A percentile compares a stretch with the other conserved stretches of the same genome.
Conservation (phyloP, 1,284 basidiomycete species). For the Somion occarium region DNA sequence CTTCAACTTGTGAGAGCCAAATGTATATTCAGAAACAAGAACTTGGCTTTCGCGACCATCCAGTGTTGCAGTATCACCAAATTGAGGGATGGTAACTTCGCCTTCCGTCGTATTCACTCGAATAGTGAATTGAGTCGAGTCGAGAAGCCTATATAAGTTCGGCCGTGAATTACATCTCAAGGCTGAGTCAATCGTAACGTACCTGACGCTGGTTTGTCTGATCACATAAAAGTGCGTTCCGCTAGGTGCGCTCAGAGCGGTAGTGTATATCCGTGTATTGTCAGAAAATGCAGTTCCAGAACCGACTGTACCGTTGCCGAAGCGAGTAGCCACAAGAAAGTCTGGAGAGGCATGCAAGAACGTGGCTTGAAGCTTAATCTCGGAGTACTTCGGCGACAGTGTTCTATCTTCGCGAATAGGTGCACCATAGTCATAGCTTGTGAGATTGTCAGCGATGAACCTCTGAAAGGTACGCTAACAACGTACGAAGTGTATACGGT, state of each 20-base stretch:
- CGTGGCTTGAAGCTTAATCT: constrained; percentile 40
- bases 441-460: background rate
- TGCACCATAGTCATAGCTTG: constrained; percentile 26
- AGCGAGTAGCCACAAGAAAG: constrained; percentile 33
- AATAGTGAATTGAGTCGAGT: constrained; percentile 30
- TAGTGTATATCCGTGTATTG: constrained; percentile 30
- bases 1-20: constrained; percentile 29
- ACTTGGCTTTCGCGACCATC: constrained; percentile 40
- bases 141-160: background rate
- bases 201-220: constrained; percentile 34
- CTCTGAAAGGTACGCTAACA: background rate
- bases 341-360: constrained; percentile 41
- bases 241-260: constrained; percentile 30
- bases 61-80: constrained; percentile 29
- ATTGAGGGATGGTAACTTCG: constrained; percentile 31
- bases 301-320: constrained; percentile 15
- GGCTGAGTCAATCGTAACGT: constrained; percentile 1
- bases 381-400: constrained; percentile 37
- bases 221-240: constrained; percentile 42
- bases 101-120: constrained; percentile 32
- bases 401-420: constrained; percentile 41
- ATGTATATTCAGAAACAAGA: constrained; percentile 40
- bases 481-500: constrained; percentile 41
- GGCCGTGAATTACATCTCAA: background rate
- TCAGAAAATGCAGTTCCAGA: constrained; percentile 13